Evolutionary conservation across 495 filamentous ascomycete genomes (phyloP).

Genomic region (Podospora pseudopauciseta): DNA sequence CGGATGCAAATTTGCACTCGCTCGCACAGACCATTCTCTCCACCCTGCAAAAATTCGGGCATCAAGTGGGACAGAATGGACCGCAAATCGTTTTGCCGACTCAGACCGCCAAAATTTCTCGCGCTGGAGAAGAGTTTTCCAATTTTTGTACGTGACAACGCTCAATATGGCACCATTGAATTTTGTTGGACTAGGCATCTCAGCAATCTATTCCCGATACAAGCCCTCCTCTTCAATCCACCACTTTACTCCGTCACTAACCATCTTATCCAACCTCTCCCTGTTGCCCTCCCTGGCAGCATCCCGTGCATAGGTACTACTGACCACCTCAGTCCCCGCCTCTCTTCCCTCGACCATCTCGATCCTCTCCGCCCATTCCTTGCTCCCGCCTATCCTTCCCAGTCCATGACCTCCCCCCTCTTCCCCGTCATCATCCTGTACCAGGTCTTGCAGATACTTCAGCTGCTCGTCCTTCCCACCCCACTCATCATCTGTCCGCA

Average conservation of each 20-base stretch:
- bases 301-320: conserved; percentile 75
- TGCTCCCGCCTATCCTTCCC: conserved; percentile 55
- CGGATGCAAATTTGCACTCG: conserved; percentile 37
- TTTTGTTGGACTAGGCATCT: not conserved
- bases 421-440: conserved; percentile 34
- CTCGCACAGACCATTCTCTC: conserved; percentile 6
- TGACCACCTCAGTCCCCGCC: conserved; percentile 57
- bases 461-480: conserved; percentile 57
- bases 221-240: conserved; percentile 55
- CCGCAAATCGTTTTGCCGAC: conserved; percentile 32
- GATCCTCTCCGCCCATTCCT: conserved; percentile 67
- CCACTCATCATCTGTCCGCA: conserved; percentile 66
- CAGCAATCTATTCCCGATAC: conserved; percentile 39
- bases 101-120: conserved; percentile 35
- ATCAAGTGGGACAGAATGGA: conserved; percentile 11
- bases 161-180: not conserved
- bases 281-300: conserved; percentile 53
- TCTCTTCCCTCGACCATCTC: conserved; percentile 61
- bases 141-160: conserved; percentile 4
- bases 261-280: conserved; percentile 56
- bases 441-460: conserved; percentile 53
- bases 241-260: conserved; percentile 57
- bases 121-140: not conserved
- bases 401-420: conserved; percentile 24
- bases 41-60: not conserved